Evolutionary conservation across 129 eudicot genomes (phyloP).

Genomic region (Tagetes patula): DNA sequence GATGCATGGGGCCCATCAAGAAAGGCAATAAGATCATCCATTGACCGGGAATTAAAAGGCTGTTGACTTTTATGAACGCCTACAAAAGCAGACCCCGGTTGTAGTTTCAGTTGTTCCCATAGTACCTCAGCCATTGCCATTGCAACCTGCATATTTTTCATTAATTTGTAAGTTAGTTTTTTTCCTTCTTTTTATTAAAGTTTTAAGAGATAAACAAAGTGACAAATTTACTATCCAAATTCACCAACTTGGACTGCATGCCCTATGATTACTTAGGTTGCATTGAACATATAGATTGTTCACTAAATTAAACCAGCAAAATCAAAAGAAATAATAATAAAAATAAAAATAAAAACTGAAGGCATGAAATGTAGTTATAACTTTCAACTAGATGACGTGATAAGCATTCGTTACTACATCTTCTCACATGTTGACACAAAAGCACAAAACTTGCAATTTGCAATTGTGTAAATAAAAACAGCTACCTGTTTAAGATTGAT

Average conservation of each 20-base stretch:
- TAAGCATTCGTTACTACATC: slow-evolving; percentile 11
- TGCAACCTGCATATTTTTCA: slow-evolving; percentile 53
- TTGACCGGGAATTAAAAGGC: slow-evolving; percentile 60
- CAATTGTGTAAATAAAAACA: slow-evolving; percentile 1
- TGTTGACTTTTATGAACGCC: slow-evolving; percentile 45
- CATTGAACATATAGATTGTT: background rate
- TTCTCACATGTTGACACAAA: background rate
- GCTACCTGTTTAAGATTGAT: slow-evolving; percentile 81
- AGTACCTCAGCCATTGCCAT: slow-evolving; percentile 70
- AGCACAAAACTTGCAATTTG: background rate
- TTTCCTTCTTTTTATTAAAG: background rate
- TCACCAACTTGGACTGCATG: slow-evolving; percentile 8
- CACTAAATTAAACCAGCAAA: background rate
- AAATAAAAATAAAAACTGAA: background rate
- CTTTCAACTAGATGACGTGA: background rate
- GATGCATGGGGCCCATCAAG: slow-evolving; percentile 62
- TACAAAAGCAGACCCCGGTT: slow-evolving; percentile 40
- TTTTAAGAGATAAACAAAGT: background rate
- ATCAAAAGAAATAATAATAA: background rate
- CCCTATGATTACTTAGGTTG: background rate
- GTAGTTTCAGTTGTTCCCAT: slow-evolving; percentile 71
- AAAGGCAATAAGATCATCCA: slow-evolving; percentile 79
- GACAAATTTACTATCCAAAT: background rate
- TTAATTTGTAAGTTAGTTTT: slow-evolving; percentile 3
- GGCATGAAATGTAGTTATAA: background rate